Percentiles rank a stretch among this genome's conserved stretches.
Evolutionary conservation across 805 yeast species (phyloP).

Genomic region (Kazachstania viticola): DNA sequence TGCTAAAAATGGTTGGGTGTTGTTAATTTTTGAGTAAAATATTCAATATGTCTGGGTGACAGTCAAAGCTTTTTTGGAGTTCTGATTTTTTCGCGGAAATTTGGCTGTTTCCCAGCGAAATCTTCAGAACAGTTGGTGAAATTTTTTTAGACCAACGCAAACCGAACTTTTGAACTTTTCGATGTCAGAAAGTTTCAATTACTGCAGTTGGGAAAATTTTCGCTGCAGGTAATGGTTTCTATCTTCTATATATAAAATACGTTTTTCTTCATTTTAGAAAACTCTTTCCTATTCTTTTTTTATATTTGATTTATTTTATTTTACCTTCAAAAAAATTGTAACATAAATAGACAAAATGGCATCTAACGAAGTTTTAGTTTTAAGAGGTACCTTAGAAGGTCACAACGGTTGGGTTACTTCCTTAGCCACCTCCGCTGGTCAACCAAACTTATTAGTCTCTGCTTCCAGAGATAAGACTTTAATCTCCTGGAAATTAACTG

Average conservation of each 20-base stretch:
- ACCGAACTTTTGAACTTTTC: not conserved
- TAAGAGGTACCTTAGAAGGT: slow-evolving; percentile 99
- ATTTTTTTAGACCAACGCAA: slow-evolving; percentile 9
- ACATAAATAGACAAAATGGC: slow-evolving; percentile 38
- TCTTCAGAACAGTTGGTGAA: slow-evolving; percentile 17
- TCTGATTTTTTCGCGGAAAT: slow-evolving; percentile 11
- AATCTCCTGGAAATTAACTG: slow-evolving; percentile 94
- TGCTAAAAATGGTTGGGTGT: not conserved
- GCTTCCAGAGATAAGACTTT: slow-evolving; percentile 98
- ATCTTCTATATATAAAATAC: not conserved
- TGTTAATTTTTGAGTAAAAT: not conserved
- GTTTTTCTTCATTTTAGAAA: not conserved
- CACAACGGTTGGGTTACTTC: slow-evolving; percentile 97
- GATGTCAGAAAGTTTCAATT: too few species aligned
- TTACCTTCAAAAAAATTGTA: not conserved
- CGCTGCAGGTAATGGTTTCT: too few species aligned
- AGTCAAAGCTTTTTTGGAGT: slow-evolving; percentile 3
- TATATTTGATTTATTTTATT: not conserved
- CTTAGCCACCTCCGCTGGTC: slow-evolving; percentile 93
- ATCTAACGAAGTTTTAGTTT: slow-evolving; percentile 88
- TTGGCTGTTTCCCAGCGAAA: slow-evolving; percentile 10
- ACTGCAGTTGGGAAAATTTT: too few species aligned
- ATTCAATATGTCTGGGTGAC: slow-evolving; percentile 1
- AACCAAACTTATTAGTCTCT: slow-evolving; percentile 96
- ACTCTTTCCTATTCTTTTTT: not conserved